A percentile compares a stretch with the other conserved stretches of the same genome.
Evolutionary conservation across 805 yeast species (phyloP).

Genomic region (Barnettozyma sucrosica): DNA sequence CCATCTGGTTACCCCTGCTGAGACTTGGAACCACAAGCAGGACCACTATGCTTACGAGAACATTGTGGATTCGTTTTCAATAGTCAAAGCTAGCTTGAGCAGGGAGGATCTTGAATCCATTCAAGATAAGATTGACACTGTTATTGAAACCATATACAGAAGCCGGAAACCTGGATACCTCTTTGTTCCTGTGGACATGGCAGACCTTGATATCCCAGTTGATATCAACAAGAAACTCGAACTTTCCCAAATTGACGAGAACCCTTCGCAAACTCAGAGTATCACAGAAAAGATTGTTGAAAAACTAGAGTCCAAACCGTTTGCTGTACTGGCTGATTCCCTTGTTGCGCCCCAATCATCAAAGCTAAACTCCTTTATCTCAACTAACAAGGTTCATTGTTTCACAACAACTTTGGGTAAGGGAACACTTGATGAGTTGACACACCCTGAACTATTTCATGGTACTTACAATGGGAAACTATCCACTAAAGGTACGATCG

Average conservation of each 20-base stretch:
- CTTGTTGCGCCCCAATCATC: constrained; percentile 42
- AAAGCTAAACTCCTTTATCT: constrained; percentile 42
- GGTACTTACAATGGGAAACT: constrained; percentile 66
- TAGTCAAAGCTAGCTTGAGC: constrained; percentile 44
- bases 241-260: constrained; percentile 21
- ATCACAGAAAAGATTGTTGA: constrained; percentile 41
- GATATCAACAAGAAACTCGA: constrained; percentile 23
- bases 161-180: constrained; percentile 67
- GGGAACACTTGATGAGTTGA: constrained; percentile 32
- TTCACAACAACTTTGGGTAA: constrained; percentile 16
- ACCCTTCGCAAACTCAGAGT: constrained; percentile 25
- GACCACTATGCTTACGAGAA: constrained; percentile 55
- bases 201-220: constrained; percentile 32
- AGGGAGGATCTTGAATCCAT: constrained; percentile 41
- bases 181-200: constrained; percentile 60
- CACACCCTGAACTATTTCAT: constrained; percentile 44
- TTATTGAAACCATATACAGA: constrained; percentile 42
- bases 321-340: constrained; percentile 72
- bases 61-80: constrained; percentile 48
- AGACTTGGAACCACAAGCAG: constrained; percentile 39
- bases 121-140: constrained; percentile 56
- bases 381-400: constrained; percentile 23
- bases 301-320: constrained; percentile 44
- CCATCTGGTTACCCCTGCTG: constrained; percentile 45
- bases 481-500: constrained; percentile 40